These are phyloP conservation scores for Diaporthe velutina DNA, from an alignment of 2,329 filamentous ascomycete species.

Conservation along the genomic window DNA sequence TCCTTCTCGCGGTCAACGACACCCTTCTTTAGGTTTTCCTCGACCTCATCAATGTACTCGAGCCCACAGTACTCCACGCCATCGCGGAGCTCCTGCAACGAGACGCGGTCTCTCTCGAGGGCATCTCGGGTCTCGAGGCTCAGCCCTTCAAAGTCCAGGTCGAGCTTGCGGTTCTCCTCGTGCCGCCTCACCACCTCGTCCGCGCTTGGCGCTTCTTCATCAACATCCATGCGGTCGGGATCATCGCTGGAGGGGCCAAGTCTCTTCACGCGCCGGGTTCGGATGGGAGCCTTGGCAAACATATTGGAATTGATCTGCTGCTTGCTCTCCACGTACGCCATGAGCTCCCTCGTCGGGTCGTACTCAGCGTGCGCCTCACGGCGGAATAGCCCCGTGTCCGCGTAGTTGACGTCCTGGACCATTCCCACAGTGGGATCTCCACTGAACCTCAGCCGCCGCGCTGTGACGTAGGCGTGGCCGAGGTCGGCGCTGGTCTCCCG, in stretches of 20 bases:
- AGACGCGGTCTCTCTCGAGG: slow-evolving; percentile 38
- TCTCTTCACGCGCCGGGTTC: slow-evolving; percentile 8
- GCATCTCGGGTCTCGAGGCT: slow-evolving; percentile 35
- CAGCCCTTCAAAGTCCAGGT: slow-evolving; percentile 40
- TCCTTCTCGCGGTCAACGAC: slow-evolving; percentile 30
- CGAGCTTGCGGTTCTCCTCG: slow-evolving; percentile 35
- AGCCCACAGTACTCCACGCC: slow-evolving; percentile 29
- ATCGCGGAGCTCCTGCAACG: slow-evolving; percentile 14
- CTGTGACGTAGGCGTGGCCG: slow-evolving; percentile 52
- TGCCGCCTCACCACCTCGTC: slow-evolving; percentile 29
- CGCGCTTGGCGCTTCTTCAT: not conserved
- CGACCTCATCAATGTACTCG: slow-evolving; percentile 35
- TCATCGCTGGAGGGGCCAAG: not conserved
- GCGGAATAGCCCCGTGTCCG: slow-evolving; percentile 59
- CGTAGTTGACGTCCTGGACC: slow-evolving; percentile 68
- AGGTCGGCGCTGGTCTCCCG: slow-evolving; percentile 45
- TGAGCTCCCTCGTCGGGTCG: slow-evolving; percentile 58
- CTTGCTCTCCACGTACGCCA: slow-evolving; percentile 55
- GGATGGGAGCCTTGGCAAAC: slow-evolving; percentile 21
- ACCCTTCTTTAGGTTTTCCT: slow-evolving; percentile 21
- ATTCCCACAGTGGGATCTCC: slow-evolving; percentile 64
- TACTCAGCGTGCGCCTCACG: slow-evolving; percentile 61
- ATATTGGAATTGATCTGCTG: slow-evolving; percentile 58
- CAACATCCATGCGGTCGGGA: not conserved
- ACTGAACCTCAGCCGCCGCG: slow-evolving; percentile 56